Evolutionary conservation across 306 rosid species (phyloP), one percentile per base, ranked within the genome.

Genomic region (Vicia sativa): DNA sequence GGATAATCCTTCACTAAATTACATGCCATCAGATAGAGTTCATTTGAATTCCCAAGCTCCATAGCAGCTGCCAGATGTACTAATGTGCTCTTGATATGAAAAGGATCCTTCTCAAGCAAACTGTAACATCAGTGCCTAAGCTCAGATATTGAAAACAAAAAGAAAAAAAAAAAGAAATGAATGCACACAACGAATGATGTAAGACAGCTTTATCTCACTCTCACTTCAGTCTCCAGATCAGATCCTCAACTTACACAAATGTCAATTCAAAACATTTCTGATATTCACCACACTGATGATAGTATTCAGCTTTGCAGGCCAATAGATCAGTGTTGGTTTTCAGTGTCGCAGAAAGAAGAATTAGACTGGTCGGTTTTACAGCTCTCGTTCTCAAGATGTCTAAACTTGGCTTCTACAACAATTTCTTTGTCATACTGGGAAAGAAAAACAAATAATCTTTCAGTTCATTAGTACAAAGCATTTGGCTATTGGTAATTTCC

Each of bases 251-350:
- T 86, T 90, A 93, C 99, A 67, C 79, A 42, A 84, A 88, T 62
- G 97, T 90, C 53, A 93, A 81, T 71, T 90, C 97, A 78, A 93
- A 93, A 82, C 99, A 93, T 77, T 93, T 90, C 74, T 93, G 97
- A 79, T 88, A 90, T 85, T 93, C 99, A 66, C 97, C 96, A 64
- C 95, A 83, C 73, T 93, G 97, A 74, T 90, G 96, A 79, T 88
- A 83, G 85, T 93, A 90, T 80, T 93, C 99, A 52, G 99, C 99
- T 85, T 93, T 90, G 90, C 97, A 93, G 52, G 99, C 86, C 80
- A 93, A 82, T 44, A 93, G 84, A 71, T 93, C 99, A 1, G 90
- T 90, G 75, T 93, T 90, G 78, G 84, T 50, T 83, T 87, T 88
- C 75, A 93, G 81, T 63, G 89, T 76, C 79, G 80, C 75, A 74